phyloP scores from a whole-genome alignment of 2,329 filamentous ascomycete species.

The Ophiostoma ips region DNA sequence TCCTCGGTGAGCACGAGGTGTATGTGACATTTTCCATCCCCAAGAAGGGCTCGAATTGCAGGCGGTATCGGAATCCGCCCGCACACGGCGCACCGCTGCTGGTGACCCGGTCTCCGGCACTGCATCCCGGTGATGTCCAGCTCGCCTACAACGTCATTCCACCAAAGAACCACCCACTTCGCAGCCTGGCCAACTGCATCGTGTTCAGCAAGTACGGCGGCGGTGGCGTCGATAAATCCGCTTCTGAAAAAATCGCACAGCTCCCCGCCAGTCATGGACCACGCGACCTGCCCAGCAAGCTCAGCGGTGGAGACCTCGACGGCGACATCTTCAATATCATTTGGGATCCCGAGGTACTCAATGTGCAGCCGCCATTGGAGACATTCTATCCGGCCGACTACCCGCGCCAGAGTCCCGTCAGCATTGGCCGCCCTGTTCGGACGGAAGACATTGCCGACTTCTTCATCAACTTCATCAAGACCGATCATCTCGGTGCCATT shows the following conservation, averaged over 20 bases:
- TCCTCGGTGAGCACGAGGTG: constrained; percentile 51
- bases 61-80: constrained; percentile 10
- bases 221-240: not conserved
- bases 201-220: constrained; percentile 59
- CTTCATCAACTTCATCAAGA: constrained; percentile 65
- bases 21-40: constrained; percentile 36
- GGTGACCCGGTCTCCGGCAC: constrained; percentile 64
- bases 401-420: constrained; percentile 37
- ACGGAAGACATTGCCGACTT: constrained; percentile 60
- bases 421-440: constrained; percentile 47
- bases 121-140: constrained; percentile 74
- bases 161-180: constrained; percentile 43
- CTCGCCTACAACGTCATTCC: constrained; percentile 48
- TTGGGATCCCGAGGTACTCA: constrained; percentile 38
- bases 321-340: constrained; percentile 74
- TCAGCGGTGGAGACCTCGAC: constrained; percentile 73
- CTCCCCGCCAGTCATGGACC: not conserved
- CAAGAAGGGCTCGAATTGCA: constrained; percentile 11
- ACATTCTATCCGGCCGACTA: constrained; percentile 56
- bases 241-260: not conserved
- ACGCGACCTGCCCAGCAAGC: constrained; percentile 62
- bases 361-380: constrained; percentile 25
- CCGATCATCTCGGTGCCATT: constrained; percentile 51
- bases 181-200: constrained; percentile 54
- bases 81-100: constrained; percentile 32